Base-by-base conservation (phyloP, 176 grass and related monocot genomes). In the Hyparrhenia diplandra region DNA sequence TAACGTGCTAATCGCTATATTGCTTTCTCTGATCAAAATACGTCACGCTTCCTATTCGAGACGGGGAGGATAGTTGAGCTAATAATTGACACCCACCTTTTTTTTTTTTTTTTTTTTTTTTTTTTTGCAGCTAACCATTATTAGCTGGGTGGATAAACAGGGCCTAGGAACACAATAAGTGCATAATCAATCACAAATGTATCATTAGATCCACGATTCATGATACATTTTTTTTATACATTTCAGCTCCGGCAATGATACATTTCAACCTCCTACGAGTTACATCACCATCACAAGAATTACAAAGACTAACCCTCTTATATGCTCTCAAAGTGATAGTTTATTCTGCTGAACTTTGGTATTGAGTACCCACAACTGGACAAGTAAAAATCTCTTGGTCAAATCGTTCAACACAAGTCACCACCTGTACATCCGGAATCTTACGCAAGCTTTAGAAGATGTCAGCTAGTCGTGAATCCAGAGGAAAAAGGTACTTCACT, bases 341-440 rank as follows among this genome's bases (percentile, higher is more conserved):
- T 82, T 86, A 89, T 86, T 82, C 47, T 10, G 42, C 63, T 18
- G 18, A 82, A 60, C n/a, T 89, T 64, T 73, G 67, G 78, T 73
- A 82, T 61, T 62, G 45, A 67, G 36, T 82, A 86, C 73, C 71
- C 78, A 82, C 68, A 84, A 73, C 27, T 60, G 45, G 72, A 73
- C 43, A n/a, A 47, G 39, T 68, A 78, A 73, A 85, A 64, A 73
- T 65, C 36, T 82, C 73, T 71, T 25, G 47, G 83, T 73, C 78
- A 85, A 82, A 82, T 73, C 67, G 45, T 82, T 86, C 88, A 58
- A 79, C 49, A 78, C 83, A 62, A 85, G 72, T 89, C 78, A 85
- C 78, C 66, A 78, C 39, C 88, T 90, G 74, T 86, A 86, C 83
- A 90, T 74, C 37, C 21, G 67, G 83, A 67, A 73, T 40, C 79